Base-by-base conservation (phyloP, 1,139 yeast genomes). In the Pichia sp. region DNA sequence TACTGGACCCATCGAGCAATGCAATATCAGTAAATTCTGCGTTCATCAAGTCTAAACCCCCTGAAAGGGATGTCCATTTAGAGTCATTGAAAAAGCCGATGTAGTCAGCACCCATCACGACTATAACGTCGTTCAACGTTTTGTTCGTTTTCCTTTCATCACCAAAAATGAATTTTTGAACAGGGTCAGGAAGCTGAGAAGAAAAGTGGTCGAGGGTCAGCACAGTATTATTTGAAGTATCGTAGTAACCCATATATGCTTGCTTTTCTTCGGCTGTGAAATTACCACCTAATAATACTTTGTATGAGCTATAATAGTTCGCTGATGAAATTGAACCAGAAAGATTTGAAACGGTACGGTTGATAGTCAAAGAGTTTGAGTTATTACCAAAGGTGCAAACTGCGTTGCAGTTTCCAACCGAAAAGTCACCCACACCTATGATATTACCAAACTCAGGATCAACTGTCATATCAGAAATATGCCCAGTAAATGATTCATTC, bases 361-460 rank as follows among this genome's bases (percentile, higher is more conserved):
- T 48, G 81, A 81, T 52, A 64, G 72, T 45, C 71, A 73, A 93
- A 89, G 85, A 49, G 80, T 74, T 4, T 78, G 77, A 45, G 74
- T 73, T 40, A 44, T 57, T 61, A 3, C 71, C 68, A 55, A 85
- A 69, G 62, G 86, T 87, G 67, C 82, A 90, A 46, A 87, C 72
- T 67, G 96, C 89, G 2, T 74, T 70, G 70, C 97, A 90, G 6
- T 47, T 74, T 72, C 58, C 80, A 34, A 57, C 55, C 34, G 76
- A 77, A 64, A 89, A 89, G 49, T 81, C 75, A 23, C 99, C 99
- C 50, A 89, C 96, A 10, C 89, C 87, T 43, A 90, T 74, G 19
- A 90, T 68, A 6, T 54, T 54, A 1, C 54, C 54, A 43, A 53
- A 57, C 44, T 59, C 57, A 7, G 69, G 67, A 52, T 66, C 66